Conservation (phyloP, 345 rosid species). For the Boechera stricta region DNA sequence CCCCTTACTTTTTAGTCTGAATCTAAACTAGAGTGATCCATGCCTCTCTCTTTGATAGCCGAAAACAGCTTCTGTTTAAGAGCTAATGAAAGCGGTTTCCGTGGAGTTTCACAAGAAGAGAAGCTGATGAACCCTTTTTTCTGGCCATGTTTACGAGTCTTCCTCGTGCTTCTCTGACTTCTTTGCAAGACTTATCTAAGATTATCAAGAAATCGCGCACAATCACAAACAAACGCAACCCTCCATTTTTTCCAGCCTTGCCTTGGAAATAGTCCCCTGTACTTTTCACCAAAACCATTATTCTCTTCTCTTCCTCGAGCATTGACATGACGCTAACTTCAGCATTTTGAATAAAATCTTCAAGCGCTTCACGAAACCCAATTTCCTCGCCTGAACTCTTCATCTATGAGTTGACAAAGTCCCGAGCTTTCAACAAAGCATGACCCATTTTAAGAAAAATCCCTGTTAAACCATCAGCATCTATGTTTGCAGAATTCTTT, state of each 20-base stretch:
- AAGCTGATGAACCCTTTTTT: conserved; percentile 52
- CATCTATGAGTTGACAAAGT: conserved; percentile 78
- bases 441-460: conserved; percentile 73
- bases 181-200: conserved; percentile 81
- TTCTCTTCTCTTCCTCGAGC: conserved; percentile 84
- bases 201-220: conserved; percentile 86
- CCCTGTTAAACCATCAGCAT: conserved; percentile 30
- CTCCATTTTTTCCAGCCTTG: conserved; percentile 88
- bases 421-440: conserved; percentile 57
- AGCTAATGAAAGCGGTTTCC: no score
- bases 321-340: conserved; percentile 63
- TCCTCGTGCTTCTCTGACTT: conserved; percentile 66
- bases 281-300: conserved; percentile 83
- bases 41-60: no score
- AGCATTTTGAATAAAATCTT: conserved; percentile 79
- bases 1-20: no score
- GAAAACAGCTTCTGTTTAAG: no score
- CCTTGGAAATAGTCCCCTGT: conserved; percentile 98
- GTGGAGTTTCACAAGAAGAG: conserved; percentile 45
- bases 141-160: conserved; percentile 53
- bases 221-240: conserved; percentile 73
- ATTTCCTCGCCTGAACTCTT: conserved; percentile 67
- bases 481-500: no score
- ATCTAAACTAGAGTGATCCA: no score
- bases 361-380: conserved; percentile 72